phyloP scores from a whole-genome alignment of 148 eudicot species.

The Chenopodium berlandieri region DNA sequence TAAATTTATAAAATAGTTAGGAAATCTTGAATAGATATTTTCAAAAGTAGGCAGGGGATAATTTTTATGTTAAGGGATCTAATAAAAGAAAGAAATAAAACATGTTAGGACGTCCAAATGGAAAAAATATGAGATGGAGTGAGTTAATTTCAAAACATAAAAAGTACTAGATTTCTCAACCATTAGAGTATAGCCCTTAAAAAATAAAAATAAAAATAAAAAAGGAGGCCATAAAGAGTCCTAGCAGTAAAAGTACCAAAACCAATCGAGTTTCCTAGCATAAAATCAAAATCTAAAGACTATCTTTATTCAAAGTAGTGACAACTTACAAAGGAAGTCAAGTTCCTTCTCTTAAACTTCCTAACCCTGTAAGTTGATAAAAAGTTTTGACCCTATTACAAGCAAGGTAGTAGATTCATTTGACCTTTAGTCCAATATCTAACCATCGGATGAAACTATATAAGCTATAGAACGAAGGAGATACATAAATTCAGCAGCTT shows the following conservation, averaged over 20 bases:
- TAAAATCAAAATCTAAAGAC: neutral
- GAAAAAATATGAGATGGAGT: too few relatives aligned
- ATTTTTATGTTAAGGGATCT: too few relatives aligned
- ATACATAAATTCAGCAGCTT: neutral
- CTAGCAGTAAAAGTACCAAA: neutral
- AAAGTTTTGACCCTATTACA: slow-evolving; percentile 28
- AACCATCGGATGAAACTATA: slow-evolving; percentile 14
- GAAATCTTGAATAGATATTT: too few relatives aligned
- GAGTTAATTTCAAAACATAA: neutral
- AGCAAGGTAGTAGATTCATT: slow-evolving; percentile 60
- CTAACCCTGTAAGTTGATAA: slow-evolving; percentile 17
- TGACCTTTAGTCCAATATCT: slow-evolving; percentile 34
- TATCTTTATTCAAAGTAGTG: slow-evolving; percentile 7
- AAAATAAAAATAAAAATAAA: neutral
- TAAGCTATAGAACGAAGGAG: slow-evolving; percentile 7
- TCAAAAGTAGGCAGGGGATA: too few relatives aligned
- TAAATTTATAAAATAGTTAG: too few relatives aligned
- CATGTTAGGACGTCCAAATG: too few relatives aligned
- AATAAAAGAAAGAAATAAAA: too few relatives aligned
- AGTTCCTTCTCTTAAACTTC: slow-evolving; percentile 29
- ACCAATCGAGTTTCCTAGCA: neutral
- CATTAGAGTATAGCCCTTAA: too few relatives aligned
- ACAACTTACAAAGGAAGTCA: slow-evolving; percentile 19
- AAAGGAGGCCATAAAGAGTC: neutral
- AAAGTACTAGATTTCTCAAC: neutral